A percentile compares a stretch with the other conserved stretches of the same genome.
Conservation (phyloP, 805 yeast genomes). For the Myxozyma vanderwaltii region DNA sequence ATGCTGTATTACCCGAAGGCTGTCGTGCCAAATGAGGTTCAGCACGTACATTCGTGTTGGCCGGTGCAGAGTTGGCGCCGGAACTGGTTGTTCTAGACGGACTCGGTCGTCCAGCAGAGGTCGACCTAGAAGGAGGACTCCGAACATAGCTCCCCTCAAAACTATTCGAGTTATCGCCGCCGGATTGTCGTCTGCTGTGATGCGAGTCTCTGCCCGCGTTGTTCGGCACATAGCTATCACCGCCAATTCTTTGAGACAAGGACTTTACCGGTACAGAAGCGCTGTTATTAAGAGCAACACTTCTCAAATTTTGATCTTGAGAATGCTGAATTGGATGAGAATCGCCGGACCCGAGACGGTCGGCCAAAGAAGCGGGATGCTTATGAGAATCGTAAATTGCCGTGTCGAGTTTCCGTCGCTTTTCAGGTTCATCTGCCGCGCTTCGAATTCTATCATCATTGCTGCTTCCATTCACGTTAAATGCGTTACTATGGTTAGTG, state of each 20-base stretch:
- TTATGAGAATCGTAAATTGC: not conserved
- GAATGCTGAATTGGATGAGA: not conserved
- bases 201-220: not conserved
- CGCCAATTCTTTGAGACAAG: not conserved
- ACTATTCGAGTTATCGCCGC: no score
- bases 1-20: no score
- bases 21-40: not conserved
- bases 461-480: not conserved
- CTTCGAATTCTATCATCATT: not conserved
- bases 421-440: not conserved
- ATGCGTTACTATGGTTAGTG: not conserved
- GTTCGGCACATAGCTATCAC: not conserved
- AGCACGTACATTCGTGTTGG: not conserved
- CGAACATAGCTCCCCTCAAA: no score
- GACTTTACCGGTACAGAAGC: not conserved
- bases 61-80: not conserved
- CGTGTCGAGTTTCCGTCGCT: not conserved
- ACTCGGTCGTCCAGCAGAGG: not conserved
- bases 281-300: no score
- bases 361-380: not conserved
- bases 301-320: not conserved
- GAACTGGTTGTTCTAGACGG: not conserved
- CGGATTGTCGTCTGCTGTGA: not conserved
- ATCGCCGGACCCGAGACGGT: not conserved
- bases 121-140: not conserved